Evolutionary conservation across 169 alveolate species (phyloP).

Genomic region (Hepatocystis sp.): DNA sequence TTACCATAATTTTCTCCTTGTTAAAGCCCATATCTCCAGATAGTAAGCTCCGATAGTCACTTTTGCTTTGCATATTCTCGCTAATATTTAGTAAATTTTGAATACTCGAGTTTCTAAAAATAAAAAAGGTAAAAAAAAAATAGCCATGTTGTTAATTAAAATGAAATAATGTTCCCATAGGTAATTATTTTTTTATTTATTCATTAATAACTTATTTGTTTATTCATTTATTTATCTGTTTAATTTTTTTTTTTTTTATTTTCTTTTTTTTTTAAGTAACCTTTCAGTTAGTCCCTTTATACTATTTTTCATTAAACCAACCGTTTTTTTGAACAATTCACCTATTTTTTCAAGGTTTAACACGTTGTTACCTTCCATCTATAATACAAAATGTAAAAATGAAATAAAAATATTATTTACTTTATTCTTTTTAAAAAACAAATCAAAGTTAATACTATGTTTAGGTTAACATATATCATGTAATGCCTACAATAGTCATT

Average conservation of each 20-base stretch:
- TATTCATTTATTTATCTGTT: no score
- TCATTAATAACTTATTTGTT: no score
- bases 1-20: constrained; percentile 59
- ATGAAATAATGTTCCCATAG: no score
- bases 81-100: constrained; percentile 51
- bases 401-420: constrained; percentile 3
- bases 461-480: no score
- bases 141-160: no score
- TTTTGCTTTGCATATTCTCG: constrained; percentile 68
- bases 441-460: not conserved
- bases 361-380: constrained; percentile 37
- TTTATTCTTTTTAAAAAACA: not conserved
- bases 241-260: not conserved
- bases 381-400: no score
- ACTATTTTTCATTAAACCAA: constrained; percentile 52
- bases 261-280: constrained; percentile 3
- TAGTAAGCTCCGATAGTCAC: constrained; percentile 33
- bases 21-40: constrained; percentile 28
- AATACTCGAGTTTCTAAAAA: constrained; percentile 31
- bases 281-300: constrained; percentile 39
- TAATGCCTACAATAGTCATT: no score
- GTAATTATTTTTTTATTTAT: no score
- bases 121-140: not conserved
- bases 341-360: constrained; percentile 35
- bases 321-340: constrained; percentile 33